phyloP scores from a whole-genome alignment of 139 green algal species.

The Closterium sp. region DNA sequence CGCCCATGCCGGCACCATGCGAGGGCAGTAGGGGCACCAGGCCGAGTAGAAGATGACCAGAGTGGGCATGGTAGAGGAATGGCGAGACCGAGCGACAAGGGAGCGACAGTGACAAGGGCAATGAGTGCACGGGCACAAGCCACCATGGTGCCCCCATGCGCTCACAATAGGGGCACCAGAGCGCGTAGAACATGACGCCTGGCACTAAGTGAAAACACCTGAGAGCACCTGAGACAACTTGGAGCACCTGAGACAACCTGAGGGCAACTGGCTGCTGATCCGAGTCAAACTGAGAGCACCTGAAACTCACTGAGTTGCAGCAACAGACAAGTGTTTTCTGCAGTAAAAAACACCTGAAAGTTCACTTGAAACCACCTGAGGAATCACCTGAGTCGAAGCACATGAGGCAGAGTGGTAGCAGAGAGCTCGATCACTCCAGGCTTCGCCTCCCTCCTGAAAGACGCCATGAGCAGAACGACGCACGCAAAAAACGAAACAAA shows the following conservation, averaged over 20 bases:
- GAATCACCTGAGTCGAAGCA: not conserved
- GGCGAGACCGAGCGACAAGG: not conserved
- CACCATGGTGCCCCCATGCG: too few relatives aligned
- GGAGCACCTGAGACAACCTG: not conserved
- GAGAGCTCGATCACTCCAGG: not conserved
- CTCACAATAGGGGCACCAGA: not conserved
- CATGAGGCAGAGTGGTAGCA: not conserved
- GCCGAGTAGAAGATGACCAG: conserved; percentile 49
- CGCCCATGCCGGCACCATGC: conserved; percentile 33
- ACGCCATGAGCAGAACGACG: too few relatives aligned
- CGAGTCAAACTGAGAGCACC: not conserved
- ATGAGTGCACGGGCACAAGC: too few relatives aligned
- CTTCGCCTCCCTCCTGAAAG: not conserved
- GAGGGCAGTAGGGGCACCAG: conserved; percentile 48
- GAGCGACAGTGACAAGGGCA: too few relatives aligned
- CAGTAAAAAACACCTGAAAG: not conserved
- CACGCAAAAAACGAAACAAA: not conserved
- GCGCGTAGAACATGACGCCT: not conserved
- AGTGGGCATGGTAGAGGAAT: conserved; percentile 2
- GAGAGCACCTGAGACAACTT: not conserved
- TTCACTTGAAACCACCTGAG: not conserved
- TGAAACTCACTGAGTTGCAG: not conserved
- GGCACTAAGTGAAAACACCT: not conserved
- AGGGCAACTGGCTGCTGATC: not conserved
- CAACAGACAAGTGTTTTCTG: too few relatives aligned